Percentiles rank a stretch among this genome's conserved stretches.
Evolutionary conservation across 2,329 filamentous ascomycete genomes (phyloP).

Genomic region (Davidsoniella neocaledoniae): DNA sequence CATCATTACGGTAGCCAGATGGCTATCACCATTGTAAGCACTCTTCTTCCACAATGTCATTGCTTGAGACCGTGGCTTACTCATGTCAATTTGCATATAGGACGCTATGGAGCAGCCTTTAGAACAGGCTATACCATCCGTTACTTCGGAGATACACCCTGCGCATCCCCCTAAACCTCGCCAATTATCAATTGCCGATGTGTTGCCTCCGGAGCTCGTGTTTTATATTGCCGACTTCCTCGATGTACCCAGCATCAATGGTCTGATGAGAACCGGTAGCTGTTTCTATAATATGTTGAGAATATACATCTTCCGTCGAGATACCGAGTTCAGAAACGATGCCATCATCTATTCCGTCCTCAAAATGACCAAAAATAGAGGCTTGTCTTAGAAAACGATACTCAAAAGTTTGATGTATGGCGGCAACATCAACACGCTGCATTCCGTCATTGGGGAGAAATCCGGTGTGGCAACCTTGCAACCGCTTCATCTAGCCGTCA

Average conservation of each 20-base stretch:
- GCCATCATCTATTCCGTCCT: constrained; percentile 5
- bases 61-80: too few relatives aligned
- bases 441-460: not conserved
- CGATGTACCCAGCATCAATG: not conserved
- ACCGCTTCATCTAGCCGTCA: constrained; percentile 7
- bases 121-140: too few relatives aligned
- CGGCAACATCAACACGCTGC: constrained; percentile 4
- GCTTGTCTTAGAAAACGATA: not conserved
- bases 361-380: not conserved
- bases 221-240: constrained; percentile 6
- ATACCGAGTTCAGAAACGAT: not conserved
- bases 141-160: too few relatives aligned
- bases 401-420: constrained; percentile 1
- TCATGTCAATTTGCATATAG: too few relatives aligned
- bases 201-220: constrained; percentile 2
- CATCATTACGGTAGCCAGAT: too few relatives aligned
- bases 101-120: too few relatives aligned
- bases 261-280: not conserved
- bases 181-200: not conserved
- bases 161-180: not conserved
- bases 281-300: constrained; percentile 2
- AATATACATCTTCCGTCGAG: constrained; percentile 1
- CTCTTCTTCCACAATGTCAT: too few relatives aligned
- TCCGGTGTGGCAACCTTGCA: not conserved
- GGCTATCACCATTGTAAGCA: too few relatives aligned